Base-by-base conservation (phyloP, 83 land plant species). In the Picea abies region DNA sequence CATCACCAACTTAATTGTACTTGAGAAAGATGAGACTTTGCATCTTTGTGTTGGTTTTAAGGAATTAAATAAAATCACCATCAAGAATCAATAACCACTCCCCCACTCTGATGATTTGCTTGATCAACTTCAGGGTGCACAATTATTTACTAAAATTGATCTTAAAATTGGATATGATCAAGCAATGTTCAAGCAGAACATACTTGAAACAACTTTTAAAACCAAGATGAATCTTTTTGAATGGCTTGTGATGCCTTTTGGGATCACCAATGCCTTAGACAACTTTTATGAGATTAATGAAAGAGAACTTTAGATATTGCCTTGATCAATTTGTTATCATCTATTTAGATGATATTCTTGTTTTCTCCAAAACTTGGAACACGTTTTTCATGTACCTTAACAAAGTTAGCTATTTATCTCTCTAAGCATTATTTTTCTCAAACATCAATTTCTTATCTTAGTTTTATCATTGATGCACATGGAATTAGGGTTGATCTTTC, bases 151-250 rank as follows among this genome's bases (percentile, higher is more conserved):
- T 11, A 71, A 15, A 47, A 39, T 41, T 41, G 52, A 41, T 71
- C 76, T 71, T 19, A 71, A 17, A 41, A 39, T n/a, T 71, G 52
- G 23, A 37, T 71, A 71, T 71, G 22, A 71, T 37, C n/a, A 71
- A 4, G 23, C n/a, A 20, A 8, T 2, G 16, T 41, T 71, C 52
- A 41, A 8, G 44, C 0, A 23, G 9, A 72, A 22, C 3, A 20
- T 22, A 41, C 23, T 19, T 72, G 56, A 8, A 11, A 19, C 17
- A 41, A 1, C 4, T 41, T 68, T 72, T 17, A 41, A 72, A 49
- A 72, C 56, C 56, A 72, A 72, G 6, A 72, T 72, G 52, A 2
- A 9, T 17, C 22, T 41, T 72, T 68, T 72, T 37, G 22, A 72
- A 22, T 39, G 22, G 76, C 49, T 41, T 39, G 25, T 72, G 20